These are phyloP conservation scores for Primulina tabacum DNA, from an alignment of 257 asterid genomes.

Conservation along the genomic window DNA sequence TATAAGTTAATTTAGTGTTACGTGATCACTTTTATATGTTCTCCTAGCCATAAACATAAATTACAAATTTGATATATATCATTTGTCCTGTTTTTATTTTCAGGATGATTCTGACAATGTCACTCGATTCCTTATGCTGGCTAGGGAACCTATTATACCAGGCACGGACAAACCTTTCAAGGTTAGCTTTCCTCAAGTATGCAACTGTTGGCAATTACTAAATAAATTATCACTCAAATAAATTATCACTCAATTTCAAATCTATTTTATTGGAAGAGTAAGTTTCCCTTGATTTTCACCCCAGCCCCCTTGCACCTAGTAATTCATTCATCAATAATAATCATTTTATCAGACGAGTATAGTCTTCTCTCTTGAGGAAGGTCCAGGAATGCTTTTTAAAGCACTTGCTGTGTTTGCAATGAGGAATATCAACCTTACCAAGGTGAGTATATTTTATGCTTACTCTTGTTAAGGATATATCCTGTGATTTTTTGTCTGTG, in stretches of 20 bases:
- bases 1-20: neutral
- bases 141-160: conserved; percentile 98
- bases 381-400: conserved; percentile 95
- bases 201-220: conserved; percentile 5
- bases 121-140: conserved; percentile 95
- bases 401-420: conserved; percentile 96
- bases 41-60: conserved; percentile 3
- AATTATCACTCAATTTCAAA: neutral
- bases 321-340: conserved; percentile 10
- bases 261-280: conserved; percentile 3
- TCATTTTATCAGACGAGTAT: conserved; percentile 72
- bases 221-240: neutral
- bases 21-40: neutral
- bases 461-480: conserved; percentile 10
- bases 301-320: conserved; percentile 7
- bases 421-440: conserved; percentile 92
- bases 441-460: conserved; percentile 43
- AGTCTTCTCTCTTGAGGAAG: conserved; percentile 99
- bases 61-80: conserved; percentile 14
- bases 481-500: conserved; percentile 11
- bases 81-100: conserved; percentile 21
- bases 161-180: conserved; percentile 89
- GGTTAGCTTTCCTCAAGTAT: conserved; percentile 40
- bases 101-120: conserved; percentile 95
- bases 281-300: conserved; percentile 7